Base-by-base conservation (phyloP, 495 filamentous ascomycete species). In the Pyrenula massariospora region DNA sequence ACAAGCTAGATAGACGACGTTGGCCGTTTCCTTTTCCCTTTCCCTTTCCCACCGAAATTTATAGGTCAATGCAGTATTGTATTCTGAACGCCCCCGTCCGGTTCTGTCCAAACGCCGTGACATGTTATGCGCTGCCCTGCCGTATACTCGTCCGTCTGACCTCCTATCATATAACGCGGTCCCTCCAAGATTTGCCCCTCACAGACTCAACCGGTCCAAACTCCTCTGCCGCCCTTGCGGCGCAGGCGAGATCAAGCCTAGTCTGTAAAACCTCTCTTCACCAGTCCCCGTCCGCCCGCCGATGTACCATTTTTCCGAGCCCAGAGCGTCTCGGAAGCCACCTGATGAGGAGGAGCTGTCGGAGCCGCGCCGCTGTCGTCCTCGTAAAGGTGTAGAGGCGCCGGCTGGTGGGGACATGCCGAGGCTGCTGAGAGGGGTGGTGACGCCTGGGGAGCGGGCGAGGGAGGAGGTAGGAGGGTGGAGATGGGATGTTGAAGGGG, bases 261-360 rank as follows among this genome's bases (percentile, higher is more conserved):
- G 56, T 60, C 88, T 84, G 62, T 94, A 94, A 66, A 91, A 95
- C 63, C 83, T 77, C 68, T 96, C 91, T 64, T 95, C 91, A 2
- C 91, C 91, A 0, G 72, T 77, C n/a, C 88, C 84, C 25, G 88
- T 94, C 60, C 86, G 72, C 1, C 91, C 91, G 1, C 91, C 91
- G 54, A 96, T 88, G 68, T 92, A 96, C 84, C 89, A 89, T 63
- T 85, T 87, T 72, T 95, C 91, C 0, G 79, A 78, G 0, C 87
- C 87, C 1, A 84, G 61, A 3, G 83, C 83, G 61, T 94, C 90
- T 19, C 87, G 72, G 61, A 94, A 95, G 2, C 77, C 77, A 21
- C 66, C 71, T 1, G 56, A 58, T 53, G 89, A 87, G 47, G 81
- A 86, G 52, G 83, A 86, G 64, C 81, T 89, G 59, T 90, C 88